These are phyloP conservation scores for Rosa chinensis DNA, from an alignment of 306 rosid genomes.

Conservation along the genomic window DNA sequence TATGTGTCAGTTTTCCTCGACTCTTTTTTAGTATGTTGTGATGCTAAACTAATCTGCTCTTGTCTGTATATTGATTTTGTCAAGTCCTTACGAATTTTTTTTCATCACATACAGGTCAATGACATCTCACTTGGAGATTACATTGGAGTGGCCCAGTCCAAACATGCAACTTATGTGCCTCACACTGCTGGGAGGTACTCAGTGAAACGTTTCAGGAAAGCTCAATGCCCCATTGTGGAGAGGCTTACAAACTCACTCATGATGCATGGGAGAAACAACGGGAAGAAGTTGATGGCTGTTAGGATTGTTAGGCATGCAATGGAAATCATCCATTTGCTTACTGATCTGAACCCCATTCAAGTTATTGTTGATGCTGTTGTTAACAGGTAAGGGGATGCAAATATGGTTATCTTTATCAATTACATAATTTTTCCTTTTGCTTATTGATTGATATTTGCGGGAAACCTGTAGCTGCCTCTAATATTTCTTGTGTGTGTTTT, in stretches of 20 bases:
- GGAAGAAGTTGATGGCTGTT: conserved; percentile 36
- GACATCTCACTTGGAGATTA: conserved; percentile 32
- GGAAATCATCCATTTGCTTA: conserved; percentile 41
- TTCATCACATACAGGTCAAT: not conserved
- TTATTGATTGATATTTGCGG: not conserved
- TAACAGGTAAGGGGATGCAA: conserved; percentile 14
- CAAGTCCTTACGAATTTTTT: not conserved
- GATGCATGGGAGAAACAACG: conserved; percentile 38
- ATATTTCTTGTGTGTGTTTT: not conserved
- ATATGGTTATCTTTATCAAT: not conserved
- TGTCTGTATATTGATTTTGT: not conserved
- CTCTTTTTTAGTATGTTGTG: not conserved
- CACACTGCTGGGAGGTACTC: conserved; percentile 43
- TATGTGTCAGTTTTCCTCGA: not conserved
- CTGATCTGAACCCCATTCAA: conserved; percentile 39
- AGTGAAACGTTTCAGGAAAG: conserved; percentile 31
- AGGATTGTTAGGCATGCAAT: conserved; percentile 35
- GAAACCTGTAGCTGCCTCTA: not conserved
- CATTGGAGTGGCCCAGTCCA: conserved; percentile 24
- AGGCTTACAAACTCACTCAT: conserved; percentile 36
- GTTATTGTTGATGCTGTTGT: conserved; percentile 39
- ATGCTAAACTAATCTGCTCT: not conserved
- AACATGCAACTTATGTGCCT: conserved; percentile 33
- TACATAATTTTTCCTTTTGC: not conserved
- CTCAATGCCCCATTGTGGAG: conserved; percentile 36